Percentiles rank a stretch among this genome's conserved stretches.
Evolutionary conservation across 306 rosid species (phyloP).

Genomic region (Styphnolobium japonicum): DNA sequence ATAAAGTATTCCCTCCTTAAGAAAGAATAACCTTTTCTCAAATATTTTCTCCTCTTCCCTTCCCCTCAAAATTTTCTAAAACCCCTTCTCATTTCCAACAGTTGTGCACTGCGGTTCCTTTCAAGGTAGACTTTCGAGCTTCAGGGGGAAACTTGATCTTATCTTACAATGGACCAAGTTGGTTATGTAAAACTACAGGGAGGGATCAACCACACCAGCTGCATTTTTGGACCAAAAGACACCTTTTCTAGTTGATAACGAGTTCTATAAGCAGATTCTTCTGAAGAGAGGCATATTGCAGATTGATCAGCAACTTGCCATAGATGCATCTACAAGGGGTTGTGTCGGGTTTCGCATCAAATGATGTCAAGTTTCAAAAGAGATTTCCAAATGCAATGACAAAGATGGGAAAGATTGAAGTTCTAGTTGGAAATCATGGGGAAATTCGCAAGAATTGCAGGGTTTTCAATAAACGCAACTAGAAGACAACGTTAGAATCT

Average conservation of each 20-base stretch:
- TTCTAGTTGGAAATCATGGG: conserved; percentile 25
- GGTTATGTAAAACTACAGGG: conserved; percentile 16
- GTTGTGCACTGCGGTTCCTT: conserved; percentile 30
- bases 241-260: conserved; percentile 17
- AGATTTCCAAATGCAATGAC: conserved; percentile 33
- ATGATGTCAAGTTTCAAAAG: not conserved
- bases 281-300: conserved; percentile 23
- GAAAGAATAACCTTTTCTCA: no score
- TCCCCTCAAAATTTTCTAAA: no score
- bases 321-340: not conserved
- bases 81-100: no score
- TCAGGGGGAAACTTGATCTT: not conserved
- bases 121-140: conserved; percentile 10
- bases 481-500: no score
- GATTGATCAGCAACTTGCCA: conserved; percentile 37
- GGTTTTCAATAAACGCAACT: conserved; percentile 8
- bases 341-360: conserved; percentile 25
- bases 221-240: conserved; percentile 35
- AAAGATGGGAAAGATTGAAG: conserved; percentile 28
- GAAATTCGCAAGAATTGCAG: conserved; percentile 38
- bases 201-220: not conserved
- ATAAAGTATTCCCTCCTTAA: no score
- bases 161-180: conserved; percentile 30
- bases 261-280: conserved; percentile 28
- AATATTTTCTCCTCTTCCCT: no score